These are phyloP conservation scores for Lasiosphaeria hispida DNA, from an alignment of 495 filamentous ascomycete species.

Conservation along the genomic window DNA sequence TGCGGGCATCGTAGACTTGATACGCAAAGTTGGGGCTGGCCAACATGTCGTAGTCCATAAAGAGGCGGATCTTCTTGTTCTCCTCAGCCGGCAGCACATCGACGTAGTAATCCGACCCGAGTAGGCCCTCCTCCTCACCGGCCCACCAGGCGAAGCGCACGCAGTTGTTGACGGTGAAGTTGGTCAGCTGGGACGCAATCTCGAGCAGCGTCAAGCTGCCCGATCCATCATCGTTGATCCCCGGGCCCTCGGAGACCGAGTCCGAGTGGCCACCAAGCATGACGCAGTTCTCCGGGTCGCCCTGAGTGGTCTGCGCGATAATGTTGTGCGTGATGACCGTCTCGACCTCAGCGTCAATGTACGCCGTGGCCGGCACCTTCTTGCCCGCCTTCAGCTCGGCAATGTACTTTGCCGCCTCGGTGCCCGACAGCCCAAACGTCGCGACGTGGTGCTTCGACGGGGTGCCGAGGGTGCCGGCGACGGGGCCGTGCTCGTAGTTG, in stretches of 20 bases:
- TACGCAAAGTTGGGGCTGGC: constrained; percentile 55
- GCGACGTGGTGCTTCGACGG: constrained; percentile 54
- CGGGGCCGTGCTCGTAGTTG: constrained; percentile 49
- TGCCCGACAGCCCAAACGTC: constrained; percentile 55
- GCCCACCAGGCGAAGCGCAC: constrained; percentile 59
- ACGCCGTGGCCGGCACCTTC: constrained; percentile 50
- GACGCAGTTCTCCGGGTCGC: constrained; percentile 55
- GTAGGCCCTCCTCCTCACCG: constrained; percentile 57
- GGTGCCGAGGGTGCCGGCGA: constrained; percentile 54
- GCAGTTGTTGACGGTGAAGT: constrained; percentile 53
- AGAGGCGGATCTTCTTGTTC: constrained; percentile 54
- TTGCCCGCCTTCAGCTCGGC: constrained; percentile 46
- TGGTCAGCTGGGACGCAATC: constrained; percentile 49
- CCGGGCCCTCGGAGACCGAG: constrained; percentile 50
- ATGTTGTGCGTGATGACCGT: constrained; percentile 50
- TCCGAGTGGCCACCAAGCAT: constrained; percentile 58
- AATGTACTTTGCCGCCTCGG: constrained; percentile 48
- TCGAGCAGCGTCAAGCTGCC: constrained; percentile 54
- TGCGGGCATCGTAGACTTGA: constrained; percentile 49
- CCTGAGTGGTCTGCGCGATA: constrained; percentile 52
- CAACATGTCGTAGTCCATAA: constrained; percentile 63
- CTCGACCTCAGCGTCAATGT: constrained; percentile 51
- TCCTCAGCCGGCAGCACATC: constrained; percentile 45
- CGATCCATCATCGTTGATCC: constrained; percentile 54
- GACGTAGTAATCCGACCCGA: constrained; percentile 57